Evolutionary conservation across 306 rosid genomes (phyloP).

Genomic region (Chamaecrista fasciculata): DNA sequence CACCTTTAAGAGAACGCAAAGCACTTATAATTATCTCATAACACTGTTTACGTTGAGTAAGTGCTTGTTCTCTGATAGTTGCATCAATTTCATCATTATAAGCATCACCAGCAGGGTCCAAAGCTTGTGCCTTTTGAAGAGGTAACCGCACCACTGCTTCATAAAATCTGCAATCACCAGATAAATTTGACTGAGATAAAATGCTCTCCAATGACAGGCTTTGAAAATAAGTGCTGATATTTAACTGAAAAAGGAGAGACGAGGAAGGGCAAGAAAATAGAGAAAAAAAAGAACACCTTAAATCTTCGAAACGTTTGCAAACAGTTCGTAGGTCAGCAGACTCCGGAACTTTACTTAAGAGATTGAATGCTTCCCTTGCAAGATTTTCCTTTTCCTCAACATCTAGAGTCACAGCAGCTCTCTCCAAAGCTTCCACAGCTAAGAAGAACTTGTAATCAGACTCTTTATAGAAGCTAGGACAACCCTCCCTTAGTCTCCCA

Average conservation of each 20-base stretch:
- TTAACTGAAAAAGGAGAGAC: too few species aligned
- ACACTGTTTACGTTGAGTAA: slow-evolving; percentile 76
- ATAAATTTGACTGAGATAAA: slow-evolving; percentile 27
- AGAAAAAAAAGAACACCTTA: slow-evolving; percentile 56
- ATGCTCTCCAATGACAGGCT: slow-evolving; percentile 20
- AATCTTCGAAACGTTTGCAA: slow-evolving; percentile 94
- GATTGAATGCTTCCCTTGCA: slow-evolving; percentile 82
- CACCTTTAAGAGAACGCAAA: slow-evolving; percentile 79
- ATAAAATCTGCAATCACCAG: slow-evolving; percentile 69
- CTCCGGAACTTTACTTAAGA: slow-evolving; percentile 90
- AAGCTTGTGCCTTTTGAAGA: slow-evolving; percentile 95
- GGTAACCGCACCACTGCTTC: slow-evolving; percentile 96
- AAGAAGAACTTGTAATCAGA: slow-evolving; percentile 93
- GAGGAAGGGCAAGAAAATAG: background rate
- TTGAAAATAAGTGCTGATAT: background rate
- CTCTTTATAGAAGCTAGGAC: slow-evolving; percentile 98
- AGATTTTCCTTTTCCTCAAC: slow-evolving; percentile 72
- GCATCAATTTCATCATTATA: slow-evolving; percentile 84
- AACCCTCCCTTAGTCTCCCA: slow-evolving; percentile 85
- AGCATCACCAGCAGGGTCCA: slow-evolving; percentile 92
- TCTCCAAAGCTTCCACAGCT: slow-evolving; percentile 95
- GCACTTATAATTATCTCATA: slow-evolving; percentile 88
- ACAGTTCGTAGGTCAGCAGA: slow-evolving; percentile 89
- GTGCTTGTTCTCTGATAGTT: slow-evolving; percentile 71
- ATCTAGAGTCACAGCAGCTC: slow-evolving; percentile 81